A percentile compares a stretch with the other conserved stretches of the same genome.
Evolutionary conservation across 2,329 filamentous ascomycete genomes (phyloP).

Genomic region (Podosphaera leucotricha): DNA sequence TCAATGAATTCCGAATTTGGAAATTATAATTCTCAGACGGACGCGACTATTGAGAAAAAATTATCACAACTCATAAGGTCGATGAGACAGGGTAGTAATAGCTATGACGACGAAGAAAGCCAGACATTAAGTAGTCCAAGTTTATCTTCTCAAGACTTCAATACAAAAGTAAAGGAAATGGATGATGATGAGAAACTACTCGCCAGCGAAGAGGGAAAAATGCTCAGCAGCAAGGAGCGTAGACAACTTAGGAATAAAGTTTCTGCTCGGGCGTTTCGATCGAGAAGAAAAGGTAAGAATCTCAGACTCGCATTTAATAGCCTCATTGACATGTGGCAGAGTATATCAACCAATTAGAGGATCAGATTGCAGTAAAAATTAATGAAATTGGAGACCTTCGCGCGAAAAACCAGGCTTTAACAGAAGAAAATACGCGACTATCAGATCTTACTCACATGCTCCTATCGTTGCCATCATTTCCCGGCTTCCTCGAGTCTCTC

Average conservation of each 20-base stretch:
- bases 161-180: constrained; percentile 95
- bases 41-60: constrained; percentile 68
- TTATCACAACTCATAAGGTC: constrained; percentile 82
- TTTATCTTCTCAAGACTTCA: constrained; percentile 43
- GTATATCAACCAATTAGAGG: constrained; percentile 88
- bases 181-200: constrained; percentile 87
- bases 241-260: constrained; percentile 98
- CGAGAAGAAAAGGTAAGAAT: constrained; percentile 77
- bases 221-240: constrained; percentile 92
- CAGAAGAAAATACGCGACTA: constrained; percentile 66
- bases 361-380: constrained; percentile 62
- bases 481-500: constrained; percentile 50
- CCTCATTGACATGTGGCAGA: constrained; percentile 41
- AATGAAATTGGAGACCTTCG: constrained; percentile 66
- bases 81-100: constrained; percentile 48
- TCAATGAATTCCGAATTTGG: neutral
- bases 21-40: constrained; percentile 20
- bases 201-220: constrained; percentile 96
- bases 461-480: constrained; percentile 60
- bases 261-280: constrained; percentile 89
- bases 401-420: constrained; percentile 55
- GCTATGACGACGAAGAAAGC: constrained; percentile 27
- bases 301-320: constrained; percentile 1
- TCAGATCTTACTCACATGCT: constrained; percentile 62
- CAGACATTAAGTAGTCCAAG: constrained; percentile 16